Conservation (phyloP, 768 basidiomycete genomes). For the Lactifluus rugatus region DNA sequence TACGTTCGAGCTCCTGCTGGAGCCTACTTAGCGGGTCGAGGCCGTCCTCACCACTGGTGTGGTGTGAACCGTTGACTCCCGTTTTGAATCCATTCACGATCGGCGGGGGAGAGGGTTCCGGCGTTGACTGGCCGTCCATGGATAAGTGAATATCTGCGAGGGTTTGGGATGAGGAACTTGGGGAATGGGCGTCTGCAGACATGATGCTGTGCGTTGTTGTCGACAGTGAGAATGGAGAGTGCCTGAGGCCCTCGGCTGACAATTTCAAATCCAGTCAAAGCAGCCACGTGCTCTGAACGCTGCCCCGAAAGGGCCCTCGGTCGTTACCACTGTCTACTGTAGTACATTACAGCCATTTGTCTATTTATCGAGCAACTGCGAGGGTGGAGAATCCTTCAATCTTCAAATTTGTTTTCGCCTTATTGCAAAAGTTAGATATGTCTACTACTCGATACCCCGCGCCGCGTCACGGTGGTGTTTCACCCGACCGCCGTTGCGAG, state of each 20-base stretch:
- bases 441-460: not conserved
- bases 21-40: constrained; percentile 49
- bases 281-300: not conserved
- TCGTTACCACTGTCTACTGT: no score
- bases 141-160: constrained; percentile 22
- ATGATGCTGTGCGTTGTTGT: constrained; percentile 8
- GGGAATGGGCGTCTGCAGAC: constrained; percentile 7
- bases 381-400: not conserved
- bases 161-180: constrained; percentile 5
- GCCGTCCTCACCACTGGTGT: constrained; percentile 29
- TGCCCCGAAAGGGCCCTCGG: no score
- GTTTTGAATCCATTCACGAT: constrained; percentile 22
- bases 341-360: no score
- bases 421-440: not conserved
- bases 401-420: not conserved
- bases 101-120: constrained; percentile 21
- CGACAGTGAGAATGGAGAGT: not conserved
- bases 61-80: constrained; percentile 20
- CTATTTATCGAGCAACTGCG: not conserved
- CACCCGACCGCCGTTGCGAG: not conserved
- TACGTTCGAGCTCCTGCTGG: constrained; percentile 64
- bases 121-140: constrained; percentile 22
- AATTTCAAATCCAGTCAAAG: not conserved
- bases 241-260: not conserved
- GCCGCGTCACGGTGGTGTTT: not conserved